Evolutionary conservation across 352 stramenopile species (phyloP).

Genomic region (Phytophthora crassamura): DNA sequence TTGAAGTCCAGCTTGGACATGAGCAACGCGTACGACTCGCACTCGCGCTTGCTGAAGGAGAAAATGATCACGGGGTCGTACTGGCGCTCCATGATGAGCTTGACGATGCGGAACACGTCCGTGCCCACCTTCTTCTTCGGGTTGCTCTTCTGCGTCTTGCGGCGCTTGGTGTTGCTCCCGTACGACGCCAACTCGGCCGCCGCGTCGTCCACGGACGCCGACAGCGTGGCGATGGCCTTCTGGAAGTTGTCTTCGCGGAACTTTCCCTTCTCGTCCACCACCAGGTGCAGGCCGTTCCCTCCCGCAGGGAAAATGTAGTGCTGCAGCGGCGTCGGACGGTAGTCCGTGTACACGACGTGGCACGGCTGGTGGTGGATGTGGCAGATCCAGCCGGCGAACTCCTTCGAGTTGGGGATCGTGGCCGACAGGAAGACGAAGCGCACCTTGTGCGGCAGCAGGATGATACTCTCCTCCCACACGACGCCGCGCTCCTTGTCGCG

Average conservation of each 20-base stretch:
- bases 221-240: slow-evolving; percentile 90
- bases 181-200: slow-evolving; percentile 83
- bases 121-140: slow-evolving; percentile 93
- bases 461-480: slow-evolving; percentile 99
- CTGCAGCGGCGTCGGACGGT: slow-evolving; percentile 98
- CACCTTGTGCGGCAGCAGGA: slow-evolving; percentile 98
- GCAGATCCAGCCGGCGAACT: slow-evolving; percentile 98
- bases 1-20: slow-evolving; percentile 98
- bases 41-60: slow-evolving; percentile 99
- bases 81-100: slow-evolving; percentile 97
- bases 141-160: slow-evolving; percentile 57
- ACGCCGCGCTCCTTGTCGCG: slow-evolving; percentile 98
- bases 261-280: slow-evolving; percentile 99
- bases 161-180: slow-evolving; percentile 77
- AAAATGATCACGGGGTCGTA: slow-evolving; percentile 99
- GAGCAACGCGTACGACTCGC: slow-evolving; percentile 93
- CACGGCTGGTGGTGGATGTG: slow-evolving; percentile 99
- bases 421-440: slow-evolving; percentile 99
- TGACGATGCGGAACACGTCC: slow-evolving; percentile 98
- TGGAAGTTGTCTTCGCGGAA: slow-evolving; percentile 99
- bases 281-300: slow-evolving; percentile 97
- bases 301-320: slow-evolving; percentile 99
- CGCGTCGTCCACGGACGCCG: slow-evolving; percentile 60
- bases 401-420: slow-evolving; percentile 98
- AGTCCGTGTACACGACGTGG: slow-evolving; percentile 99